Percentiles rank a stretch among this genome's conserved stretches.
Evolutionary conservation across 129 eudicot genomes (phyloP).

Genomic region (Cynara cardunculus): DNA sequence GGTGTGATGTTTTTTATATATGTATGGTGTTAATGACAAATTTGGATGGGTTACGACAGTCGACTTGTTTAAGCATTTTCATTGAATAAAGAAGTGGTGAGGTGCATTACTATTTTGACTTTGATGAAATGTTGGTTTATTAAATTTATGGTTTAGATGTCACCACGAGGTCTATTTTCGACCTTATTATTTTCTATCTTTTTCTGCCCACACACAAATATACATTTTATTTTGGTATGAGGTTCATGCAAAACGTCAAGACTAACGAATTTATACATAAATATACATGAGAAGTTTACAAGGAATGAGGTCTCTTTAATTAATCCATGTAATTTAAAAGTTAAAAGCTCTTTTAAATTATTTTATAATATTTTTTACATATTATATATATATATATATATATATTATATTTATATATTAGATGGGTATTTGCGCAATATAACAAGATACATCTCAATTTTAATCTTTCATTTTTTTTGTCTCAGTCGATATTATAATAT

Average conservation of each 20-base stretch:
- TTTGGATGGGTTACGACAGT: not conserved
- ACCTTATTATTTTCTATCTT: not conserved
- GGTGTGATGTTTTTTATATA: too few species aligned
- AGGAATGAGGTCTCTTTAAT: not conserved
- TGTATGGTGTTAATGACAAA: constrained; percentile 3
- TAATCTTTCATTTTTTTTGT: too few species aligned
- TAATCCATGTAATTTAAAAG: too few species aligned
- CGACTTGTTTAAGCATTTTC: not conserved
- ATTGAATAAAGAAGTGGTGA: constrained; percentile 3
- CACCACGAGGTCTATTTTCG: constrained; percentile 2
- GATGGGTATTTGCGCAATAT: too few species aligned
- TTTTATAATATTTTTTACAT: too few species aligned
- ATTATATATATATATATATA: too few species aligned
- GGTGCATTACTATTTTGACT: not conserved
- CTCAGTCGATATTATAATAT: too few species aligned
- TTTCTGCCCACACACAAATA: not conserved
- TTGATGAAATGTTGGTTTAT: not conserved
- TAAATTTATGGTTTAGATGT: not conserved
- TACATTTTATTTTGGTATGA: not conserved
- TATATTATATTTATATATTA: too few species aligned
- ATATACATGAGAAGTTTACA: too few species aligned
- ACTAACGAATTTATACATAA: too few species aligned
- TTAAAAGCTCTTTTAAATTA: too few species aligned
- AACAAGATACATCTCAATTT: too few species aligned
- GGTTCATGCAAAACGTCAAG: not conserved